A percentile compares a stretch with the other conserved stretches of the same genome.
These are phyloP conservation scores for Melaleuca quinquenervia DNA, from an alignment of 345 rosid species.

Conservation along the genomic window DNA sequence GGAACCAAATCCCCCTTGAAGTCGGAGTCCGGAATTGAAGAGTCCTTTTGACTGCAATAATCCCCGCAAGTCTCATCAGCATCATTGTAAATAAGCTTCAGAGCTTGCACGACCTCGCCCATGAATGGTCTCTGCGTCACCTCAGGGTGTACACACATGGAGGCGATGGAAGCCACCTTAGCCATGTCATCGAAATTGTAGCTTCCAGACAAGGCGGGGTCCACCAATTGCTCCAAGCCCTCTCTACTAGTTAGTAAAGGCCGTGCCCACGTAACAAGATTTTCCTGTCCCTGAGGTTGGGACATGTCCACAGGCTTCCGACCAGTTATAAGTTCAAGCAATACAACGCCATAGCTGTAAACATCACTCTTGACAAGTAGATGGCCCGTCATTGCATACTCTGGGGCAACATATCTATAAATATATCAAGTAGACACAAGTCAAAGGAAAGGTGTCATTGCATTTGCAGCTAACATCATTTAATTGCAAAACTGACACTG, in stretches of 20 bases:
- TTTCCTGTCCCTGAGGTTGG: conserved; percentile 94
- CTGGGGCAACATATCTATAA: conserved; percentile 97
- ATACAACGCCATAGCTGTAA: conserved; percentile 95
- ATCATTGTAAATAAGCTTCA: conserved; percentile 87
- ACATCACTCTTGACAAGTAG: conserved; percentile 97
- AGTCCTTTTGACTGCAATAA: conserved; percentile 73
- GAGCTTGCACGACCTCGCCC: conserved; percentile 99
- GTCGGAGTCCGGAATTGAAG: conserved; percentile 74
- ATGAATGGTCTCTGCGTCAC: conserved; percentile 92
- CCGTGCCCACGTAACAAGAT: conserved; percentile 96
- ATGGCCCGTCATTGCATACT: conserved; percentile 99
- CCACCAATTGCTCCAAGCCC: conserved; percentile 78
- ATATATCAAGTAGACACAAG: background rate
- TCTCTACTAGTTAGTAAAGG: conserved; percentile 75
- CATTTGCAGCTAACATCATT: background rate
- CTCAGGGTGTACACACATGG: conserved; percentile 96
- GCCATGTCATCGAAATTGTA: conserved; percentile 90
- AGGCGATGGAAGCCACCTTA: conserved; percentile 95
- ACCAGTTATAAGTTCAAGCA: conserved; percentile 95
- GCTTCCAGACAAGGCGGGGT: conserved; percentile 66
- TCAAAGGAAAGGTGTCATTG: background rate
- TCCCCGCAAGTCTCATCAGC: conserved; percentile 75
- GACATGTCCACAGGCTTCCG: conserved; percentile 99
- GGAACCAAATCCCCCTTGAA: conserved; percentile 68
- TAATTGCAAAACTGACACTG: background rate